Percentiles rank a stretch among this genome's conserved stretches.
These are phyloP conservation scores for Nakaseomyces nivariensis DNA, from an alignment of 1,139 yeast genomes.

Conservation along the genomic window DNA sequence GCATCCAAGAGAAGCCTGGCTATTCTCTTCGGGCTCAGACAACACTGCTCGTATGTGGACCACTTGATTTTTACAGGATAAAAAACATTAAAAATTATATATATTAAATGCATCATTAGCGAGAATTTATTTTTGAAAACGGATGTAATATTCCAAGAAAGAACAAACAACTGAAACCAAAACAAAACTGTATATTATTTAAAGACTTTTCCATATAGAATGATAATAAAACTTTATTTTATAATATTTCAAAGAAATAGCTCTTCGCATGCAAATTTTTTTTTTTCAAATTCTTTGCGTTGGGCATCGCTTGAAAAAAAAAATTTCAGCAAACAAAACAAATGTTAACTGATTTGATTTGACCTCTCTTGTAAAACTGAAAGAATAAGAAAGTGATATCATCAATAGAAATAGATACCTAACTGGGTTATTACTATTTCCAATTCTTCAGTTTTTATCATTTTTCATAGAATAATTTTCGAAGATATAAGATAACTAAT, in stretches of 20 bases:
- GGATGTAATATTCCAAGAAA: not conserved
- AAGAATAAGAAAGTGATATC: no score
- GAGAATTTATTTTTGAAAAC: no score
- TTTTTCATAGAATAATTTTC: no score
- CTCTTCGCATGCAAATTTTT: no score
- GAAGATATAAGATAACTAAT: not conserved
- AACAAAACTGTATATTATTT: not conserved
- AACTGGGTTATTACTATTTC: not conserved
- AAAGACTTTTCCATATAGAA: not conserved
- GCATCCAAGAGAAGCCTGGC: conserved; percentile 99
- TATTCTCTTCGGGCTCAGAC: conserved; percentile 97
- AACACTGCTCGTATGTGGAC: conserved; percentile 97
- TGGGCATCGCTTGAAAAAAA: not conserved
- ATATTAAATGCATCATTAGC: not conserved
- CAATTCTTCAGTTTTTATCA: no score
- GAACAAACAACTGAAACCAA: not conserved
- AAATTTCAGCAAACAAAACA: no score
- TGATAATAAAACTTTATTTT: not conserved
- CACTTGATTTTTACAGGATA: conserved; percentile 34
- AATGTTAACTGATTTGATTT: no score
- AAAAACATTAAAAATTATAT: not conserved
- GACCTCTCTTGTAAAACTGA: no score
- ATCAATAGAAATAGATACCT: not conserved
- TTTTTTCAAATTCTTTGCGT: not conserved
- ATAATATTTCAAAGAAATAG: no score